Percentiles rank a stretch among this genome's conserved stretches.
These are phyloP conservation scores for Sideroxylon spinosum DNA, from an alignment of 179 eudicot genomes.

Conservation along the genomic window DNA sequence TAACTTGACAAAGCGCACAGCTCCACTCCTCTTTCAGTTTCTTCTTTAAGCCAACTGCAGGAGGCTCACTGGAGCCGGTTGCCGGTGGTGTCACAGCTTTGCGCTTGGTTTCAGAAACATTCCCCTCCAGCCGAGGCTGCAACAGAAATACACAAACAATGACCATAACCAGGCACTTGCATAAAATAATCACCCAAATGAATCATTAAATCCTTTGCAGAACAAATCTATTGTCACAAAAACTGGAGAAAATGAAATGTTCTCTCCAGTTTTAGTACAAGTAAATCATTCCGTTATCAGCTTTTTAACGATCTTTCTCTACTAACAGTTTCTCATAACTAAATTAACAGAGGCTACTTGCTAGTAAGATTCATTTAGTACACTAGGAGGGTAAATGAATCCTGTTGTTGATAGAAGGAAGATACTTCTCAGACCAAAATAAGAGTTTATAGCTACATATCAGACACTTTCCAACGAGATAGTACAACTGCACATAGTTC, in stretches of 20 bases:
- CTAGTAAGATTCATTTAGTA: not conserved
- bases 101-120: conserved; percentile 16
- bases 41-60: conserved; percentile 24
- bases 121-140: conserved; percentile 19
- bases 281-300: not conserved
- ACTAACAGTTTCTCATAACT: not conserved
- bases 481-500: too few species aligned
- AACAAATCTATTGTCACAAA: not conserved
- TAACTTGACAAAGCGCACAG: conserved; percentile 58
- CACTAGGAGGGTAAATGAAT: too few species aligned
- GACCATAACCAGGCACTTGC: conserved; percentile 14
- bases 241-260: not conserved
- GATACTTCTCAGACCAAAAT: too few species aligned
- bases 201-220: not conserved
- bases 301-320: too few species aligned
- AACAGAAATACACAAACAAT: conserved; percentile 3
- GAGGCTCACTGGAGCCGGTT: conserved; percentile 19
- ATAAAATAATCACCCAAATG: not conserved
- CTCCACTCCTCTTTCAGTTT: conserved; percentile 49
- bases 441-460: too few species aligned
- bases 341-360: not conserved
- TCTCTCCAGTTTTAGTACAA: not conserved
- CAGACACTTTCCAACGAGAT: too few species aligned
- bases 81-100: conserved; percentile 21
- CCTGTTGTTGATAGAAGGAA: too few species aligned